Evolutionary conservation across 768 basidiomycete genomes (phyloP), one percentile per base, ranked within the genome.

Genomic region (Tylopilus plumbeoviolaceoides): DNA sequence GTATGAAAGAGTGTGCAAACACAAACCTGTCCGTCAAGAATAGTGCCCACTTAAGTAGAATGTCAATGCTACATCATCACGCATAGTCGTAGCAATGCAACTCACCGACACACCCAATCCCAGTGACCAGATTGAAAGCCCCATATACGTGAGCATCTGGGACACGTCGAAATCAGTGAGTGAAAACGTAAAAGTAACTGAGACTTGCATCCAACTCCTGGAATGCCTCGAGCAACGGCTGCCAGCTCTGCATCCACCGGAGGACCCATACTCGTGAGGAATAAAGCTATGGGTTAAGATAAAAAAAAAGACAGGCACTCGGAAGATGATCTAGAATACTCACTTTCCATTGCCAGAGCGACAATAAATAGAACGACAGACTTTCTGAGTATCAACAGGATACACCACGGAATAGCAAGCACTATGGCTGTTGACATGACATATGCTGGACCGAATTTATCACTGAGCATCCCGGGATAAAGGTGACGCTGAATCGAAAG

Each of bases 91-190:
- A 27, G 17, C 20, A 30, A 40, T 7, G 8, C 28, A 10, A 71
- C 78, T 65, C 59, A 87, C 87, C 62, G 43, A 80, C 69, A 33
- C 82, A 77, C 28, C 85, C 87, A 52, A 85, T 63, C 1, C 84
- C 86, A 55, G 81, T 87, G 3, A 80, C 80, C 10, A 89, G 61
- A 68, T 89, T 91, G 63, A 87, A 88, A 1, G 81, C 83, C 5
- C 82, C 87, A 60, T 87, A 90, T 4, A 86, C 75, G 61, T 89
- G 87, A 1, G 78, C 87, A 66, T 84, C 88, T 89, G 59, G 30
- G 17, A 27, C n/a, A 41, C 44, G 11, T n/a, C 10, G 20, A 14
- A 39, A 18, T 57, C 39, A 53, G 39, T 44, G 41, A 38, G 44
- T 15, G 35, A 28, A 53, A 25, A 8, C 21, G 45, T 18, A 18